phyloP scores from a whole-genome alignment of 805 yeast species.

The Saturnispora hagleri region DNA sequence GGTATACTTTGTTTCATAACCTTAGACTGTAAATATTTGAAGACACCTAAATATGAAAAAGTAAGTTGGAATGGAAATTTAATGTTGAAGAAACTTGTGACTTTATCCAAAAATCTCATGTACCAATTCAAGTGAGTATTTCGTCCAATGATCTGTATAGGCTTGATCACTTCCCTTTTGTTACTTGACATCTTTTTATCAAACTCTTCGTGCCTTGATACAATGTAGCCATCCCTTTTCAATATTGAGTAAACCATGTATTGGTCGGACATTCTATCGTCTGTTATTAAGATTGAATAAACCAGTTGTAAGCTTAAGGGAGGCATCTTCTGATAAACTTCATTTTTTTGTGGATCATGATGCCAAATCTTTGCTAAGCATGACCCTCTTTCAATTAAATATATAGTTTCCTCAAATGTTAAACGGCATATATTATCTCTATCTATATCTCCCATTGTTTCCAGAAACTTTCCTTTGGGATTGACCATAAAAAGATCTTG shows the following conservation, averaged over 20 bases:
- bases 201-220: constrained; percentile 27
- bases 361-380: constrained; percentile 23
- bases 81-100: constrained; percentile 5
- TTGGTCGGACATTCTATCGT: constrained; percentile 34
- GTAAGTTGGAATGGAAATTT: constrained; percentile 10
- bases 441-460: constrained; percentile 59
- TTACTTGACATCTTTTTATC: neutral
- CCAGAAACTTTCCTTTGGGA: constrained; percentile 65
- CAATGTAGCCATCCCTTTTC: constrained; percentile 71
- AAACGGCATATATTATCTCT: constrained; percentile 38
- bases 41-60: constrained; percentile 14
- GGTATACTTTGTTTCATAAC: constrained; percentile 8
- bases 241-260: constrained; percentile 65
- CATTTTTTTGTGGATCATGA: constrained; percentile 16
- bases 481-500: constrained; percentile 26
- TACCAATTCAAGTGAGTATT: constrained; percentile 9
- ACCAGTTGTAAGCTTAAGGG: constrained; percentile 55
- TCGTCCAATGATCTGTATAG: neutral
- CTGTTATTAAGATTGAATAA: constrained; percentile 41
- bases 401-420: constrained; percentile 59
- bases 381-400: constrained; percentile 75
- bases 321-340: constrained; percentile 23
- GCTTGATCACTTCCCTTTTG: neutral
- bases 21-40: constrained; percentile 13
- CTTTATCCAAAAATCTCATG: constrained; percentile 4